Conservation (phyloP, 2,329 filamentous ascomycete genomes). For the Pseudogymnoascus sp. region DNA sequence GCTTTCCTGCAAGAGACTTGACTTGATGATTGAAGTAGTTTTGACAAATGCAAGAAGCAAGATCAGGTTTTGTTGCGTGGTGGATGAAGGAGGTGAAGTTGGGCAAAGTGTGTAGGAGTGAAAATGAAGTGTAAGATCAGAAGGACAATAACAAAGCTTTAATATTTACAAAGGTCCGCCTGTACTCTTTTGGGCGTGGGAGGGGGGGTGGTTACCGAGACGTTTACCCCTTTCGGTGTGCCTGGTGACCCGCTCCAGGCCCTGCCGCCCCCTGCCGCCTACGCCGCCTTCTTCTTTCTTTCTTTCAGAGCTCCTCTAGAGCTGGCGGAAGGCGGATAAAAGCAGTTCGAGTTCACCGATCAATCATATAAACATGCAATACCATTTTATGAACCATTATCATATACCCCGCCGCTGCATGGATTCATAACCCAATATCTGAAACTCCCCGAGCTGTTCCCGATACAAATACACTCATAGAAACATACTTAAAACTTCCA, state of each 20-base stretch:
- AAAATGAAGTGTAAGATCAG: not conserved
- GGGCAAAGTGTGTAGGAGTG: not conserved
- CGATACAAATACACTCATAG: no score
- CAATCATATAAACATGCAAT: not conserved
- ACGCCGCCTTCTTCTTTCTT: not conserved
- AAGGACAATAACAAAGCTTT: not conserved
- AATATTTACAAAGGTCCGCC: no score
- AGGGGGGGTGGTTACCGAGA: not conserved
- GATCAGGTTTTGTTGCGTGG: not conserved
- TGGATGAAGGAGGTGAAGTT: not conserved
- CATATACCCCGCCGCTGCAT: no score
- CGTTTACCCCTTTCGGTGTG: not conserved
- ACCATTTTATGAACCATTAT: no score
- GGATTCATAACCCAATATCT: no score
- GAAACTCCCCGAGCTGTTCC: no score
- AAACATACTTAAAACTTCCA: no score
- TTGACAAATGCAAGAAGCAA: not conserved
- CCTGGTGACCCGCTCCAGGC: no score
- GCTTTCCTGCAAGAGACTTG: not conserved
- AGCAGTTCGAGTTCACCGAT: not conserved
- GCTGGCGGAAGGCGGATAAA: not conserved
- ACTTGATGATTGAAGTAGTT: not conserved
- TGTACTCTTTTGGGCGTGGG: not conserved
- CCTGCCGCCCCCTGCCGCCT: not conserved
- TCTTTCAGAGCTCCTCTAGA: not conserved